Percentiles rank a stretch among this genome's conserved stretches.
phyloP scores from a whole-genome alignment of 2,329 filamentous ascomycete species.

The Penicillium italicum region DNA sequence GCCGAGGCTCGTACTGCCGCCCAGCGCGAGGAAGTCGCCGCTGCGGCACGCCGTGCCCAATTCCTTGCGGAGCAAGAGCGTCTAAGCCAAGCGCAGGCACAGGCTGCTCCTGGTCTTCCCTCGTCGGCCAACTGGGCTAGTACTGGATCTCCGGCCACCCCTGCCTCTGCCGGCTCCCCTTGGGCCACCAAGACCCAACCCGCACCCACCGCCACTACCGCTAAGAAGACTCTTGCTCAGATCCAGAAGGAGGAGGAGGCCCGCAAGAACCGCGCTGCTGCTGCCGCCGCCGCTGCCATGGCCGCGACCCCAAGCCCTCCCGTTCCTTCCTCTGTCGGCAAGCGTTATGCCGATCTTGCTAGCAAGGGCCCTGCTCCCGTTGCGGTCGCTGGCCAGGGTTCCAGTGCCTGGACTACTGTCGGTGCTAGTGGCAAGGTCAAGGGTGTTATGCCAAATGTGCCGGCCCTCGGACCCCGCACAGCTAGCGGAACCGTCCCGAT shows the following conservation, averaged over 20 bases:
- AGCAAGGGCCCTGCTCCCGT: conserved; percentile 62
- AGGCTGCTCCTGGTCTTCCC: conserved; percentile 71
- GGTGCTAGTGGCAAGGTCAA: conserved; percentile 92
- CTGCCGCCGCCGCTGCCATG: conserved; percentile 44
- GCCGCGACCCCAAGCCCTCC: conserved; percentile 44
- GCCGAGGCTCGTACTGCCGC: conserved; percentile 90
- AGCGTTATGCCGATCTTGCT: conserved; percentile 92
- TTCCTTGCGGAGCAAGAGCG: conserved; percentile 73
- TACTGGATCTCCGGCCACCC: conserved; percentile 63
- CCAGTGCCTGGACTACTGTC: conserved; percentile 84
- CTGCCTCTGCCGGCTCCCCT: conserved; percentile 48
- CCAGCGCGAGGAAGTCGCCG: conserved; percentile 76
- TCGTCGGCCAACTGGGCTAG: conserved; percentile 87
- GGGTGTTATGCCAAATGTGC: conserved; percentile 57
- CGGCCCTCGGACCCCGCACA: conserved; percentile 47
- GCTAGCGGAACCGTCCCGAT: conserved; percentile 44
- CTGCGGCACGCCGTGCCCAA: conserved; percentile 67
- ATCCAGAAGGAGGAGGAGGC: conserved; percentile 95
- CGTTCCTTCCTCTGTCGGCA: conserved; percentile 55
- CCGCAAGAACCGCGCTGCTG: conserved; percentile 71
- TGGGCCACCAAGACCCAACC: conserved; percentile 52
- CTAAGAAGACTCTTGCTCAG: conserved; percentile 88
- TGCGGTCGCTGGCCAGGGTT: conserved; percentile 42
- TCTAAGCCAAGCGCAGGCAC: conserved; percentile 59
- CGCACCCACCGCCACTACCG: conserved; percentile 40